Evolutionary conservation across 225 moss, liverwort and hornwort species (phyloP).

Genomic region (Sphagnum tenellum): DNA sequence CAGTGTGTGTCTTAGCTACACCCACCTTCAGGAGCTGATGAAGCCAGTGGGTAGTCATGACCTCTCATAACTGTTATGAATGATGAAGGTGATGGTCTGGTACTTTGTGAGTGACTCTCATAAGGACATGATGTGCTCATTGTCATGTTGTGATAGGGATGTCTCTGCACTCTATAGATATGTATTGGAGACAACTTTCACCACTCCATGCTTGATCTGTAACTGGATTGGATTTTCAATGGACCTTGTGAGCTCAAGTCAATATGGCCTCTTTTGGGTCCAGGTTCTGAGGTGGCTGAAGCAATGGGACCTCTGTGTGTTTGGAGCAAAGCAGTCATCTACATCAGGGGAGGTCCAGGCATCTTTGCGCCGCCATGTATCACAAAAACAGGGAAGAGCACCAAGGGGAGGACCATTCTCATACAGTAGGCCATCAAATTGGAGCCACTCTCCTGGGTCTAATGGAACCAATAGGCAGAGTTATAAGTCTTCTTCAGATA

Average conservation of each 20-base stretch:
- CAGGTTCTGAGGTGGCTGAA: slow-evolving; percentile 98
- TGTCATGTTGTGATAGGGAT: too few relatives aligned
- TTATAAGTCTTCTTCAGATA: slow-evolving; percentile 8
- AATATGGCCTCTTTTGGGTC: slow-evolving; percentile 5
- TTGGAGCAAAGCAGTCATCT: slow-evolving; percentile 51
- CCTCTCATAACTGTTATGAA: too few relatives aligned
- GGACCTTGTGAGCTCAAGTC: neutral
- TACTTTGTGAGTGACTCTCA: too few relatives aligned
- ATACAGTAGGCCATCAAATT: slow-evolving; percentile 11
- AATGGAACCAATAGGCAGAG: slow-evolving; percentile 2
- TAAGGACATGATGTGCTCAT: too few relatives aligned
- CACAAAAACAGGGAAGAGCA: slow-evolving; percentile 19
- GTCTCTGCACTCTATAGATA: too few relatives aligned
- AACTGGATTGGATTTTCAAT: too few relatives aligned
- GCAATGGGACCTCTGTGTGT: slow-evolving; percentile 87
- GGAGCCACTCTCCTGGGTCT: neutral
- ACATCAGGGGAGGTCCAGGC: slow-evolving; percentile 76
- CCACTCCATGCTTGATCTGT: too few relatives aligned
- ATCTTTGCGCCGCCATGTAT: slow-evolving; percentile 52
- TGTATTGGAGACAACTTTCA: too few relatives aligned
- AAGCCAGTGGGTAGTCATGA: too few relatives aligned
- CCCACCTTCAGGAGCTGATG: too few relatives aligned
- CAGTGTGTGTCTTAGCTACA: too few relatives aligned
- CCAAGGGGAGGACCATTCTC: slow-evolving; percentile 31
- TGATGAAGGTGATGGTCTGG: too few relatives aligned